Base-by-base conservation (phyloP, 164 flowering plant species). In the Akebia trifoliata region DNA sequence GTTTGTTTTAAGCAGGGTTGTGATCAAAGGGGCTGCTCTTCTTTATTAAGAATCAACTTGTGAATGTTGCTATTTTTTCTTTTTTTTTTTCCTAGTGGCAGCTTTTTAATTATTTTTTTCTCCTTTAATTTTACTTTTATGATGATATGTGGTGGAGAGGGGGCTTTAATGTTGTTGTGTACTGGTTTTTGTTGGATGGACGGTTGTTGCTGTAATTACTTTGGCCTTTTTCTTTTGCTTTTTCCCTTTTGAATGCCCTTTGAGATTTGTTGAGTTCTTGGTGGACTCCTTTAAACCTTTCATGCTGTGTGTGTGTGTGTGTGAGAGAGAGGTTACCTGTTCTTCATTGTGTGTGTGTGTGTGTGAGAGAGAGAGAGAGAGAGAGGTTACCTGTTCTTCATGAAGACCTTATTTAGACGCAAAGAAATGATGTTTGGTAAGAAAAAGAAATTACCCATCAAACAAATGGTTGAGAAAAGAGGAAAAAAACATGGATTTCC, bases 1-100 rank as follows among this genome's bases (percentile, higher is more conserved):
- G 63, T 66, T 63, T 55, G 54, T 52, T 59, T 46, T 44, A 46
- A 53, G 48, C 44, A 30, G 57, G 55, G 64, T 52, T 51, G 55
- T 14, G 39, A 21, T 29, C 9, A n/a, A n/a, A n/a, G n/a, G n/a
- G n/a, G n/a, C n/a, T n/a, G n/a, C n/a, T n/a, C n/a, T n/a, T n/a
- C n/a, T n/a, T n/a, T n/a, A n/a, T n/a, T n/a, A n/a, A 31, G 56
- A 54, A 43, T 52, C 57, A 69, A 48, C 15, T 44, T 42, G 56
- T 69, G 70, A 47, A 54, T 59, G 59, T 51, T 39, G 29, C 57
- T 52, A 12, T 26, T 36, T 57, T 52, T 28, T 29, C 22, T 20
- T 56, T 22, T 45, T 28, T 20, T 28, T 47, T 32, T 50, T 48
- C 15, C 46, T 3, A 47, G 46, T 6, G 17, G 54, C 50, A 62